Percentiles rank a stretch among this genome's conserved stretches.
Conservation (phyloP, 2,329 filamentous ascomycete genomes). For the Grosmannia serpens region DNA sequence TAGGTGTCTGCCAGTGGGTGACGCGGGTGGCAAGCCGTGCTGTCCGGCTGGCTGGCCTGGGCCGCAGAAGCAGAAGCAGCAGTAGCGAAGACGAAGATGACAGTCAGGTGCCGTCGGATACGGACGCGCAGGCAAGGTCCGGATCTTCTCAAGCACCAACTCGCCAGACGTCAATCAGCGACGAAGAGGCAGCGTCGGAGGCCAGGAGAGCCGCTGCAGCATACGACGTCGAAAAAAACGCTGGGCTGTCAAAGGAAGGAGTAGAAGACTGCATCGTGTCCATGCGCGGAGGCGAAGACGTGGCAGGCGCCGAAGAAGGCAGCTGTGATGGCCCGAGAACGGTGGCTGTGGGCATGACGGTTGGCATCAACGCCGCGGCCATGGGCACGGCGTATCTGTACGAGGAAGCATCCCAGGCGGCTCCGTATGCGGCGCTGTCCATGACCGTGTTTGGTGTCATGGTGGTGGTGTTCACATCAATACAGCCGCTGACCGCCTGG, state of each 20-base stretch:
- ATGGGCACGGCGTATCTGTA: constrained; percentile 49
- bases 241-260: background rate
- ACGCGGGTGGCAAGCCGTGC: constrained; percentile 1
- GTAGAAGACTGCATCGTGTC: background rate
- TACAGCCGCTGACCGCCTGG: constrained; percentile 30
- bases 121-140: background rate
- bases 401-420: constrained; percentile 38
- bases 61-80: background rate
- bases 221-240: constrained; percentile 6
- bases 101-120: background rate
- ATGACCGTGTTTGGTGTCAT: constrained; percentile 47
- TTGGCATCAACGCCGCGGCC: constrained; percentile 48
- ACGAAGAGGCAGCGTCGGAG: background rate
- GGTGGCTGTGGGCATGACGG: constrained; percentile 38
- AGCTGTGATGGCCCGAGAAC: constrained; percentile 21
- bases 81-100: background rate
- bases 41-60: background rate
- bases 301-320: background rate
- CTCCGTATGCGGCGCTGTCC: constrained; percentile 43
- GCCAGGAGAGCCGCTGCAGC: background rate
- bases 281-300: background rate
- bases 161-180: background rate
- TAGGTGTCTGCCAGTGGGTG: constrained; percentile 16
- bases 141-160: background rate
- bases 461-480: constrained; percentile 41